Conservation (phyloP, 1,284 basidiomycete genomes). For the Sporisorium exsertum region DNA sequence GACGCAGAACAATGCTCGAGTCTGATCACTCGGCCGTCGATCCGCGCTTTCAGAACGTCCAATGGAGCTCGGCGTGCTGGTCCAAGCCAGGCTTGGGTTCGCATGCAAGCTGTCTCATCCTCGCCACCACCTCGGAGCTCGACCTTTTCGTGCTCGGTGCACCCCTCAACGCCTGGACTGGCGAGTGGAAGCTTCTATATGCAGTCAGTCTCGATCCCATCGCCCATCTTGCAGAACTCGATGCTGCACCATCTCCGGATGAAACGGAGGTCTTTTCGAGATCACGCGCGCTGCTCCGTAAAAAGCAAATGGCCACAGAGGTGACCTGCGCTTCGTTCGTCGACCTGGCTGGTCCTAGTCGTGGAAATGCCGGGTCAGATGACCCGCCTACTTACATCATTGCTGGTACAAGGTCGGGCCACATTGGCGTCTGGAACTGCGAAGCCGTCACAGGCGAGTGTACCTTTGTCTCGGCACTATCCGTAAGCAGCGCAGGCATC, state of each 20-base stretch:
- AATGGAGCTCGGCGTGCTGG: conserved; percentile 45
- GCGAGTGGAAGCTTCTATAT: conserved; percentile 36
- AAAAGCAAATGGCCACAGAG: conserved; percentile 37
- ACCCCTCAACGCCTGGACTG: conserved; percentile 36
- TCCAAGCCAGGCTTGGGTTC: conserved; percentile 42
- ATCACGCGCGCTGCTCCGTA: conserved; percentile 23
- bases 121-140: conserved; percentile 39
- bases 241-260: background rate
- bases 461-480: conserved; percentile 19
- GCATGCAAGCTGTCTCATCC: conserved; percentile 39
- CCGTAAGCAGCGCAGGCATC: conserved; percentile 27
- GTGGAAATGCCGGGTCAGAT: background rate
- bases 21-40: conserved; percentile 37
- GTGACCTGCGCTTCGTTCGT: conserved; percentile 26
- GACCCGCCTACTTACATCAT: conserved; percentile 16
- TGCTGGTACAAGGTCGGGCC: conserved; percentile 36
- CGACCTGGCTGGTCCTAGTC: background rate
- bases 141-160: conserved; percentile 46
- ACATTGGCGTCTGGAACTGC: conserved; percentile 35
- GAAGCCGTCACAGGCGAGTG: conserved; percentile 20
- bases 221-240: background rate
- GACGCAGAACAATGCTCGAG: conserved; percentile 30
- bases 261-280: conserved; percentile 18
- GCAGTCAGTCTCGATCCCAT: conserved; percentile 13
- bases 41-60: conserved; percentile 19